Percentiles rank a stretch among this genome's conserved stretches.
These are phyloP conservation scores for Dictyostelium discoideum DNA, from an alignment of 78 protist genomes.

Conservation along the genomic window DNA sequence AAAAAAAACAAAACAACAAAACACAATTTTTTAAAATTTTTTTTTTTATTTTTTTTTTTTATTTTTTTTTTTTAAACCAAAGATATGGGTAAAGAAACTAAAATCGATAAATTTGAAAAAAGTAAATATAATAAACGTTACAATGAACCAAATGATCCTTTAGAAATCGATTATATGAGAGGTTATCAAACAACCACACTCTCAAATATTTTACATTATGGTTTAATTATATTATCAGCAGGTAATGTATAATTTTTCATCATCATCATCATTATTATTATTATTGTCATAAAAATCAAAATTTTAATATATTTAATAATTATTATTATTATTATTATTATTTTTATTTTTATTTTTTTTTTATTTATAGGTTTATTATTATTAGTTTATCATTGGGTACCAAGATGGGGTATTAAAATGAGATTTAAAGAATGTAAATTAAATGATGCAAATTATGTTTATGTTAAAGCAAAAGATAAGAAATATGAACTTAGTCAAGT, in stretches of 20 bases:
- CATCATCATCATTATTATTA: neutral
- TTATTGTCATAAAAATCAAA: too few species aligned
- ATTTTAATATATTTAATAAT: too few species aligned
- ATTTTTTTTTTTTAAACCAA: neutral
- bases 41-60: too few species aligned
- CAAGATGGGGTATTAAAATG: slow-evolving; percentile 47
- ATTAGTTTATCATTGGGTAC: slow-evolving; percentile 64
- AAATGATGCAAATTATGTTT: slow-evolving; percentile 30
- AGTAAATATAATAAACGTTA: neutral
- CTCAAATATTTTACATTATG: slow-evolving; percentile 17
- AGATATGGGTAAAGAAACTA: neutral
- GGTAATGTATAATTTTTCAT: neutral
- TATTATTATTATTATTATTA: too few species aligned
- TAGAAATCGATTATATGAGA: slow-evolving; percentile 66
- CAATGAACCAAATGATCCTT: neutral
- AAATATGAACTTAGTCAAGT: slow-evolving; percentile 32
- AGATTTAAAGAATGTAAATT: slow-evolving; percentile 25
- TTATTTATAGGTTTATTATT: slow-evolving; percentile 15
- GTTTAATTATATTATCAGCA: neutral
- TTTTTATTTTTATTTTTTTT: neutral
- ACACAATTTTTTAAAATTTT: too few species aligned
- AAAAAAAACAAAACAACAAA: neutral
- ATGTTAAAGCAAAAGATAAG: slow-evolving; percentile 39
- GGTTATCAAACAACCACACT: slow-evolving; percentile 27
- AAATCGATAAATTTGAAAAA: neutral